These are phyloP conservation scores for Pyronema omphalodes DNA, from an alignment of 495 filamentous ascomycete species.

Conservation along the genomic window DNA sequence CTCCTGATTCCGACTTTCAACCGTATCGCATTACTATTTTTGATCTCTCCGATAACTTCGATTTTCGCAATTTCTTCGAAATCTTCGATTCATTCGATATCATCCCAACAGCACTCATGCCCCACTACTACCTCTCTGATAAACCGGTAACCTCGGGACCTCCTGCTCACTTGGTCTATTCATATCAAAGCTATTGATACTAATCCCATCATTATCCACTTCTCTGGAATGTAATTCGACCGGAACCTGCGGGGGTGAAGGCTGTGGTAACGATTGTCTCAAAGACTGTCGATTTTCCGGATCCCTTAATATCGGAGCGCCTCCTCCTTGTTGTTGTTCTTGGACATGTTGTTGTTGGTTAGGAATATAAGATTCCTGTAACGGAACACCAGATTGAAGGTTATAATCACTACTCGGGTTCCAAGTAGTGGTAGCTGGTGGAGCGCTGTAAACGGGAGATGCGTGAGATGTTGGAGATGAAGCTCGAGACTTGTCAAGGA, in stretches of 20 bases:
- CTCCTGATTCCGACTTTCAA: too few species aligned
- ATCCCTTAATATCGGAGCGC: too few species aligned
- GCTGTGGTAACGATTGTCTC: background rate
- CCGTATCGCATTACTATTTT: too few species aligned
- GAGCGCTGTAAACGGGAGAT: background rate
- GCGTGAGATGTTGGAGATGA: constrained; percentile 8
- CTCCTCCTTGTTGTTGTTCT: too few species aligned
- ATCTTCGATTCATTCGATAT: too few species aligned
- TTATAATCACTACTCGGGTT: background rate
- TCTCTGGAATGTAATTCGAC: constrained; percentile 12
- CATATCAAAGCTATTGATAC: constrained; percentile 17
- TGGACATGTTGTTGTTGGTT: background rate
- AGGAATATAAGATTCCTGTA: background rate
- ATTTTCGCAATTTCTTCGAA: too few species aligned
- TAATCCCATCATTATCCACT: constrained; percentile 21
- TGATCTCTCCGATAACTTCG: too few species aligned
- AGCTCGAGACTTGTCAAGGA: constrained; percentile 11
- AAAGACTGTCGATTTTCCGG: too few species aligned
- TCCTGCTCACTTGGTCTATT: constrained; percentile 3
- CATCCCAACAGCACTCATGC: background rate
- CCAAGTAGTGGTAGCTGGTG: background rate
- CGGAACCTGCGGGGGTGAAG: background rate
- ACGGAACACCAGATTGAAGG: background rate
- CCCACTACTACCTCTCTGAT: constrained; percentile 8
- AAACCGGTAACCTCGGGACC: constrained; percentile 21